Base-by-base conservation (phyloP, 192 early-diverging fungal species). In the Umbelopsis vinacea region DNA sequence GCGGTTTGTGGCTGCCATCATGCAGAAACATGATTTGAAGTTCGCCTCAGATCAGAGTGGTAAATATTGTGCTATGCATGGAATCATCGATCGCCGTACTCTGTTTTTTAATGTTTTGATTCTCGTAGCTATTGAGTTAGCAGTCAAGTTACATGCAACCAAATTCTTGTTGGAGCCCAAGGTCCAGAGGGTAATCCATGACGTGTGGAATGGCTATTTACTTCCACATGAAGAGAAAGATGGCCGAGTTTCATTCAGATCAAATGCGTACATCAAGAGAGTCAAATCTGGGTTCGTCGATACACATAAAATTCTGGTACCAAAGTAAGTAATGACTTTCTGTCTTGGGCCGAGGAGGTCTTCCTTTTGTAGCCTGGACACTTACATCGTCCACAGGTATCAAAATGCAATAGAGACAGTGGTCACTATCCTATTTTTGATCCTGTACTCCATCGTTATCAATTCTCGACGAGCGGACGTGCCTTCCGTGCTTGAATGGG, bases 371-470 rank as follows among this genome's bases (percentile, higher is more conserved):
- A n/a, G n/a, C n/a, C n/a, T n/a, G n/a, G n/a, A 29, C 29, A 29
- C 29, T 29, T 3, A 29, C 3, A 29, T 29, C 3, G 29, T 29
- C 1, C 29, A 29, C 23, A 70, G 69, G 29, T 70, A 70, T 33
- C 10, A 24, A 46, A 70, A 70, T 21, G 53, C 53, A 22, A 46
- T 70, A 10, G 53, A 70, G 8, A 70, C 53, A 17, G 24, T 70
- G 9, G n/a, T 70, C 7, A 54, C 69, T 17, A 47, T 70, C 11
- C 2, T 70, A 0, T 70, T 70, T 19, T 33, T 70, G 46, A 48
- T 70, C 0, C 21, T 70, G 69, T 70, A 70, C 47, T 29, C 69
- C 15, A 35, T 70, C 26, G 69, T 70, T n/a, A 54, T 70, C 23
- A 70, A 70, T 54, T 11, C 23, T 9, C 46, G 17, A 21, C 15